Evolutionary conservation across 2,329 filamentous ascomycete genomes (phyloP), one percentile per base, ranked within the genome.

Genomic region (Coleophoma crateriformis): DNA sequence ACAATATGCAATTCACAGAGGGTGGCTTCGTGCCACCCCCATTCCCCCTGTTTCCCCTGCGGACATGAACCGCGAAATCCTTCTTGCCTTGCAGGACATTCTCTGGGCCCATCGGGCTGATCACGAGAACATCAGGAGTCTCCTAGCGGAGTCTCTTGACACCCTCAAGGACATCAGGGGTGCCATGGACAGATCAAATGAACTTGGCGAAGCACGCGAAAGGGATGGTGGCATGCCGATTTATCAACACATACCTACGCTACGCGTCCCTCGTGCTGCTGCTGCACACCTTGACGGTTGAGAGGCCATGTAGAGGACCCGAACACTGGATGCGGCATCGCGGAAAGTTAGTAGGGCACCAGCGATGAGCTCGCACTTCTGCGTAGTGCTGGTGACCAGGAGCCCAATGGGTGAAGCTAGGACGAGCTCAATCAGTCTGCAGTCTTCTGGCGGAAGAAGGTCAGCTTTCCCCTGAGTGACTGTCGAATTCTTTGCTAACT

Each of bases 181-280:
- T 22, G 38, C n/a, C 27, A 27, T 49, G 19, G 47, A 45, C 33
- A 49, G 47, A 49, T 37, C 45, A 17, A 49, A 4, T 20, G 14
- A 33, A 33, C 37, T 48, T 22, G 38, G 47, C 39, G 40, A 49
- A 44, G 39, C 47, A 49, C 47, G 47, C 47, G 17, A 44, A 44
- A 44, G 39, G 40, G 47, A 49, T 49, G 33, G 39, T 49, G 47
- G 40, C 33, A 49, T 49, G 33, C 14, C 44, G 47, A 49, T 49
- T 44, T 49, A 49, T 49, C 40, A 49, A 49, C 39, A 19, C 47
- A n/a, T 49, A 41, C 34, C 33, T 39, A 39, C 35, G 34, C 47
- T 43, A 37, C 42, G 32, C 32, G 34, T 37, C 34, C 34, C 34
- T 14, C 13, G 34, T 37, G 34, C 34, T 37, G 34, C 34, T 37